Evolutionary conservation across 371 early-diverging fungal species (phyloP), one percentile per base, ranked within the genome.

Genomic region (Lichtheimia ornata): DNA sequence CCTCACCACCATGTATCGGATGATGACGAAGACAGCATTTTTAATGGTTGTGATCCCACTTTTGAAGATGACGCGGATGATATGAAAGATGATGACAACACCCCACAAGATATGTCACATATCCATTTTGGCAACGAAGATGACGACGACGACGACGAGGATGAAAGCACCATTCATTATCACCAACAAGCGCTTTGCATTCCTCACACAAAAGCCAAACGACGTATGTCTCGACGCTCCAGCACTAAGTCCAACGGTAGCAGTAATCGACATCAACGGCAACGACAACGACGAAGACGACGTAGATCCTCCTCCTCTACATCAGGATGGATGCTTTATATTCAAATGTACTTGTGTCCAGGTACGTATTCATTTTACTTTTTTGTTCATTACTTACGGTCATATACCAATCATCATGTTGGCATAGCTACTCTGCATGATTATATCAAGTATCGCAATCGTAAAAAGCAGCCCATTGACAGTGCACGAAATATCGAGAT

Each of bases 271-370:
- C 35, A 28, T 28, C 28, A 28, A 28, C 28, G 28, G 4, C 28
- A 35, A 35, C 35, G 22, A 1, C 22, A 22, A 22, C 22, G 22
- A 22, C 22, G 22, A 22, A 22, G 22, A 12, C 1, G 47, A 47
- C 47, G 47, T 9, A 13, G 22, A 47, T 18, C 18, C 14, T 44
- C 57, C 25, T 18, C 18, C 4, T 44, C 57, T 13, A 22, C 22
- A 14, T 56, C 27, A 5, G 57, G 47, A 2, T 83, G 88, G 63
- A 88, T 86, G 0, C 69, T 93, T n/a, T 90, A 87, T 69, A 90
- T 93, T 56, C 93, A 93, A 71, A 93, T 93, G 94, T 91, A 93
- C 64, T 77, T 93, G 28, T 93, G 94, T 65, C 87, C 87, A 59
- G 86, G 88, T 54, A 89, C 12, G 18, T 18, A 54, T 54, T 9